Evolutionary conservation across 495 filamentous ascomycete genomes (phyloP).

Genomic region (Tuber umbilicatum): DNA sequence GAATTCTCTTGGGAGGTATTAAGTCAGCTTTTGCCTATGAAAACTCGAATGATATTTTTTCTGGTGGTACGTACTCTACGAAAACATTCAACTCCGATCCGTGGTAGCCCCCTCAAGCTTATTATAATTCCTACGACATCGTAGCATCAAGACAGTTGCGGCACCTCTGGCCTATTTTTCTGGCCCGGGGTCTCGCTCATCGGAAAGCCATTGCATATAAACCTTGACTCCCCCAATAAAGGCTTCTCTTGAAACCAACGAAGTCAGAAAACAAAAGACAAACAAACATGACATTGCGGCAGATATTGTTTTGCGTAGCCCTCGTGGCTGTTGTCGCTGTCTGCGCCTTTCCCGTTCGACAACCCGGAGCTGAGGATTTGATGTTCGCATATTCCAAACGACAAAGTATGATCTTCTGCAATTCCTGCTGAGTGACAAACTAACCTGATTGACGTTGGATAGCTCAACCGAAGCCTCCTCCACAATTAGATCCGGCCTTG

Average conservation of each 20-base stretch:
- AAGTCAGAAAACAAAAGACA: neutral
- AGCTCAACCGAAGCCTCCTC: constrained; percentile 2
- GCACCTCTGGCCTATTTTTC: neutral
- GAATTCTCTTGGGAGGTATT: neutral
- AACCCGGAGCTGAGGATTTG: neutral
- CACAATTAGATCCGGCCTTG: neutral
- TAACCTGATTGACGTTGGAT: neutral
- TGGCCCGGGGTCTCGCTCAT: neutral
- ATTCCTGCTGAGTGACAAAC: neutral
- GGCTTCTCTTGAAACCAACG: neutral
- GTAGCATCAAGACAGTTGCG: neutral
- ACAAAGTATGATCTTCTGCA: neutral
- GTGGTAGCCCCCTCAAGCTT: neutral
- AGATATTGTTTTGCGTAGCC: neutral
- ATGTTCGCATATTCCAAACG: neutral
- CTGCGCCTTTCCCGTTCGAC: neutral
- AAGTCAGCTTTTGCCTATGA: neutral
- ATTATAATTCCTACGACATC: neutral
- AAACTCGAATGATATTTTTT: neutral
- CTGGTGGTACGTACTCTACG: neutral
- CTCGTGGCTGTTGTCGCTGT: neutral
- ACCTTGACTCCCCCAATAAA: neutral
- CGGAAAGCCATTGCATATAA: neutral
- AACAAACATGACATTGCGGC: neutral
- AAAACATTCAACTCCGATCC: neutral